Evolutionary conservation across 495 filamentous ascomycete genomes (phyloP).

Genomic region (Acidiella bohemica): DNA sequence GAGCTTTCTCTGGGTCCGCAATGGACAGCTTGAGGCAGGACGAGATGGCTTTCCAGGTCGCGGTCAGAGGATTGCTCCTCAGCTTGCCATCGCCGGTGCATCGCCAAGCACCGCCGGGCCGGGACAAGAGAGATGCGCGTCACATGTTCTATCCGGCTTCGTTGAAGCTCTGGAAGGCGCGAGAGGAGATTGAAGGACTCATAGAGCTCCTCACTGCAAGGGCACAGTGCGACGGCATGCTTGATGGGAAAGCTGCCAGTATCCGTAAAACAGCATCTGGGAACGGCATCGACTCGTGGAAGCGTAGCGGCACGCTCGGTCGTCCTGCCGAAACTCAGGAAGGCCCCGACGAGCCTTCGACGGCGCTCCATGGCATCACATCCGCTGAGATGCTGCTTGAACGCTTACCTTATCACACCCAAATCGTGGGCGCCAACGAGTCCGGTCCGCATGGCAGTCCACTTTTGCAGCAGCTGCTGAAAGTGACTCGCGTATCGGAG

Average conservation of each 20-base stretch:
- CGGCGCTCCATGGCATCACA: slow-evolving; percentile 27
- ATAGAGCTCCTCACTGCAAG: slow-evolving; percentile 48
- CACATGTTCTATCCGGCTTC: slow-evolving; percentile 82
- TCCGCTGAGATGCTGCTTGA: slow-evolving; percentile 59
- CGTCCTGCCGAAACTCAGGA: background rate
- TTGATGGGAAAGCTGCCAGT: background rate
- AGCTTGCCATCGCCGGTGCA: slow-evolving; percentile 75
- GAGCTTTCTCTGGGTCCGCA: slow-evolving; percentile 34
- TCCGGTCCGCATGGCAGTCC: slow-evolving; percentile 11
- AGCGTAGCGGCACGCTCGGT: slow-evolving; percentile 13
- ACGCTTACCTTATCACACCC: slow-evolving; percentile 69
- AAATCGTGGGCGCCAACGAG: slow-evolving; percentile 36
- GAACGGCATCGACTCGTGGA: slow-evolving; percentile 27
- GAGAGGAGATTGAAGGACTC: slow-evolving; percentile 62
- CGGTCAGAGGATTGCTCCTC: slow-evolving; percentile 70
- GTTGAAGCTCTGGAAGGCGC: slow-evolving; percentile 59
- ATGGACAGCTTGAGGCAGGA: slow-evolving; percentile 72
- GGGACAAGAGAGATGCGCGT: slow-evolving; percentile 43
- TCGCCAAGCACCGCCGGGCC: slow-evolving; percentile 34
- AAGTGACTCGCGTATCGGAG: slow-evolving; percentile 55
- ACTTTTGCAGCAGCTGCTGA: slow-evolving; percentile 43
- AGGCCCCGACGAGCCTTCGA: background rate
- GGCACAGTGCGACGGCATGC: slow-evolving; percentile 28
- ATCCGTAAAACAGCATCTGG: too few relatives aligned
- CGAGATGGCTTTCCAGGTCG: slow-evolving; percentile 81